phyloP scores from a whole-genome alignment of 2,329 filamentous ascomycete species.

The Botryosphaeria dothidea region DNA sequence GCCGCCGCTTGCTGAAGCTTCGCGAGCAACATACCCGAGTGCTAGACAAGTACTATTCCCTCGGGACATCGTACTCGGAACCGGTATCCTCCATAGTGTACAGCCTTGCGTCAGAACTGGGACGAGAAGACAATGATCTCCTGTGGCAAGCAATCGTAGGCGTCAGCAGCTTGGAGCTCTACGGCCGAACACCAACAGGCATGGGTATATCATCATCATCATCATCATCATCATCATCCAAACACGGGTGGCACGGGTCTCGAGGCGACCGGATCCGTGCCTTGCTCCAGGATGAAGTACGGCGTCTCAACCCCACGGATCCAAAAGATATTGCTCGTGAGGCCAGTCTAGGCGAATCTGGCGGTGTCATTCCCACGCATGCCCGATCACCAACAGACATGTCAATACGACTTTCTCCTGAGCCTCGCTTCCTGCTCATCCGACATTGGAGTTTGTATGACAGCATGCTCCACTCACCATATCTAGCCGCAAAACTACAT shows the following conservation, averaged over 20 bases:
- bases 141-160: slow-evolving; percentile 95
- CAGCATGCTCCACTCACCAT: slow-evolving; percentile 96
- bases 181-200: slow-evolving; percentile 80
- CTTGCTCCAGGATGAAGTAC: slow-evolving; percentile 87
- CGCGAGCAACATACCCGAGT: slow-evolving; percentile 75
- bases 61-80: slow-evolving; percentile 89
- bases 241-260: slow-evolving; percentile 75
- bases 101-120: slow-evolving; percentile 89
- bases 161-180: slow-evolving; percentile 89
- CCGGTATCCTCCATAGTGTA: slow-evolving; percentile 94
- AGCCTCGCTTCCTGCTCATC: slow-evolving; percentile 89
- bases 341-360: slow-evolving; percentile 63
- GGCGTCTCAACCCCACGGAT: slow-evolving; percentile 82
- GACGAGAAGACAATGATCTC: slow-evolving; percentile 93
- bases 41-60: slow-evolving; percentile 78
- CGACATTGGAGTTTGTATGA: slow-evolving; percentile 98
- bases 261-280: slow-evolving; percentile 82
- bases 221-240: slow-evolving; percentile 52
- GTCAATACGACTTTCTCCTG: slow-evolving; percentile 87
- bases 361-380: slow-evolving; percentile 84
- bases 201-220: slow-evolving; percentile 62
- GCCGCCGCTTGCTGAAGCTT: slow-evolving; percentile 72
- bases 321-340: slow-evolving; percentile 60
- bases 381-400: slow-evolving; percentile 88
- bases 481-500: slow-evolving; percentile 85